These are phyloP conservation scores for Talaromyces funiculosus DNA, from an alignment of 2,329 filamentous ascomycete genomes.

Conservation along the genomic window DNA sequence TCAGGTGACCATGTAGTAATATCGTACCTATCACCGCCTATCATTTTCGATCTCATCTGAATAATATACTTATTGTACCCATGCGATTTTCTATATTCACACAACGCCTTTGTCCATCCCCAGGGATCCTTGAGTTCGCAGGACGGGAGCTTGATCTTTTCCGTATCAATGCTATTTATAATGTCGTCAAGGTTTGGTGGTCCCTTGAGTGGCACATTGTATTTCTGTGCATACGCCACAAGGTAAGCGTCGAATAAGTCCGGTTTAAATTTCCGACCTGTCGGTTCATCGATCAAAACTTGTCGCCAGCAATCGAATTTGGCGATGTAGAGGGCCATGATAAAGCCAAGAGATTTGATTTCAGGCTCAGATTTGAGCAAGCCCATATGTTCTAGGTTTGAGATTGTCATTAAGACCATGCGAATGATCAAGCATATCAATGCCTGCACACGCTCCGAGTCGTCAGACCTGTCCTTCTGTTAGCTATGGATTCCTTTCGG, in stretches of 20 bases:
- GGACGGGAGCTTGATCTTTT: conserved; percentile 23
- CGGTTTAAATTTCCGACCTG: background rate
- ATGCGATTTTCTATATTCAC: conserved; percentile 19
- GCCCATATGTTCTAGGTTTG: conserved; percentile 28
- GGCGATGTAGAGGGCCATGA: conserved; percentile 36
- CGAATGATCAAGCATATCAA: background rate
- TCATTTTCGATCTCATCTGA: conserved; percentile 12
- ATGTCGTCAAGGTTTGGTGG: background rate
- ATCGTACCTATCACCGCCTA: conserved; percentile 38
- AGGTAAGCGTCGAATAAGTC: background rate
- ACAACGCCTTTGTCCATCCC: conserved; percentile 21
- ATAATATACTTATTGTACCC: background rate
- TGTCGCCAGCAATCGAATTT: conserved; percentile 20
- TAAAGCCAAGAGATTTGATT: conserved; percentile 32
- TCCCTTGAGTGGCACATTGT: background rate
- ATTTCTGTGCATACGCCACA: background rate
- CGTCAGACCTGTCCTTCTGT: background rate
- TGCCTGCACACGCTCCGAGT: background rate
- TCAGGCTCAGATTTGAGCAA: conserved; percentile 32
- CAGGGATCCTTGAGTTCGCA: conserved; percentile 22
- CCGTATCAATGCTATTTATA: conserved; percentile 17
- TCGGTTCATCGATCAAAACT: background rate
- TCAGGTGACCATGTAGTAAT: conserved; percentile 30
- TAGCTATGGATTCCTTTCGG: background rate
- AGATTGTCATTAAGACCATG: conserved; percentile 37